These are phyloP conservation scores for Eucalyptus sp. DNA, from an alignment of 345 rosid species.

Conservation along the genomic window DNA sequence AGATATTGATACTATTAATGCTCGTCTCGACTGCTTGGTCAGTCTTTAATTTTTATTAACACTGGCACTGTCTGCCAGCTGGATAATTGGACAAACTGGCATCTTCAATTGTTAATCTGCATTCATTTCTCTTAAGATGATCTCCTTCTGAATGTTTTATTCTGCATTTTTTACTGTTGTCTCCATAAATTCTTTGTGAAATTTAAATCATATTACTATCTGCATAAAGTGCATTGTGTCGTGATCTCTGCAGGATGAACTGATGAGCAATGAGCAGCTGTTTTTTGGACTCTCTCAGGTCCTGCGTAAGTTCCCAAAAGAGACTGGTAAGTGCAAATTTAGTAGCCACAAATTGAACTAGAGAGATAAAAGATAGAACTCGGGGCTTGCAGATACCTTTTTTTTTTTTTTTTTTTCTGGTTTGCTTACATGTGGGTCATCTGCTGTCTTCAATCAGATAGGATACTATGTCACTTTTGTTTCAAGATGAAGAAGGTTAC, in stretches of 20 bases:
- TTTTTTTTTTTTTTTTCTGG: neutral
- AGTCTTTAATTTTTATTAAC: neutral
- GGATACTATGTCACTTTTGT: constrained; percentile 97
- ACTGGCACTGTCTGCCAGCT: neutral
- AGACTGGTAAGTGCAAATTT: constrained; percentile 47
- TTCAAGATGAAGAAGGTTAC: constrained; percentile 84
- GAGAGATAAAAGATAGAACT: neutral
- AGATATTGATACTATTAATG: constrained; percentile 84
- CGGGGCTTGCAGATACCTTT: neutral
- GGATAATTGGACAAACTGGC: neutral
- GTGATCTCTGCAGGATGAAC: constrained; percentile 59
- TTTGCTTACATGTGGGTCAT: neutral
- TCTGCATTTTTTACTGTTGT: neutral
- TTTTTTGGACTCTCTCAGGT: constrained; percentile 96
- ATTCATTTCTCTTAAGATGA: neutral
- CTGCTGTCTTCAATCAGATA: constrained; percentile 41
- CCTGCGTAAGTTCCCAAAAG: constrained; percentile 92
- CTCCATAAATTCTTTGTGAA: neutral
- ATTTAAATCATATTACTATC: neutral
- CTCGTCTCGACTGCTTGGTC: constrained; percentile 94
- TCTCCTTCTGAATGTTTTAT: neutral
- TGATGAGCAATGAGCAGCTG: constrained; percentile 89
- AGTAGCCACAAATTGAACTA: neutral
- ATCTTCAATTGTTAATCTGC: neutral
- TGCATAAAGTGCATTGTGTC: neutral